A percentile compares a stretch with the other conserved stretches of the same genome.
These are phyloP conservation scores for Stachybotrys chlorohalonatus DNA, from an alignment of 2,329 filamentous ascomycete genomes.

Conservation along the genomic window DNA sequence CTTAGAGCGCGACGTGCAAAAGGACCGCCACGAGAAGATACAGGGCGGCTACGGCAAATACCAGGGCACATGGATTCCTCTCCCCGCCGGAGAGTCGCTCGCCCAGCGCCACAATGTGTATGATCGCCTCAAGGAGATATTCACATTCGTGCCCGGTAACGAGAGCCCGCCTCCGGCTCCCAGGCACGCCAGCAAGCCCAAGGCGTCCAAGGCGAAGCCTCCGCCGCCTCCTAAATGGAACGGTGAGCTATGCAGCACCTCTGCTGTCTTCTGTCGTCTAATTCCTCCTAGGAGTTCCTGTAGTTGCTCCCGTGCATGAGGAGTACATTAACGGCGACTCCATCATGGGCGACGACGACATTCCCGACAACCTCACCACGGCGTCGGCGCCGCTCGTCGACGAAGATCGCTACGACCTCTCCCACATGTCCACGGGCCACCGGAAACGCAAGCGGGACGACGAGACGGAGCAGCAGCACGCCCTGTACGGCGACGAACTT, in stretches of 20 bases:
- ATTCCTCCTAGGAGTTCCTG: slow-evolving; percentile 6
- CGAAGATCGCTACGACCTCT: slow-evolving; percentile 65
- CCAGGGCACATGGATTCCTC: slow-evolving; percentile 95
- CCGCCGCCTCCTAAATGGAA: slow-evolving; percentile 49
- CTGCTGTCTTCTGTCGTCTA: slow-evolving; percentile 4
- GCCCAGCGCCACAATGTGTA: slow-evolving; percentile 82
- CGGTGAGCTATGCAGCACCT: slow-evolving; percentile 10
- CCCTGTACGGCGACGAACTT: slow-evolving; percentile 84
- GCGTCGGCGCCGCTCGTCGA: slow-evolving; percentile 79
- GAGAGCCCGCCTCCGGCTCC: slow-evolving; percentile 88
- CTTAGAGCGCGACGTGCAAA: slow-evolving; percentile 92
- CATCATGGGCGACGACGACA: slow-evolving; percentile 66
- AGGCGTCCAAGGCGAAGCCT: slow-evolving; percentile 49
- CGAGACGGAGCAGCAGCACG: slow-evolving; percentile 71
- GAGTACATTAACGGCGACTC: slow-evolving; percentile 56
- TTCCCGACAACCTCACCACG: slow-evolving; percentile 73
- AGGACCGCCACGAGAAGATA: slow-evolving; percentile 93
- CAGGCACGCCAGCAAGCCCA: slow-evolving; percentile 83
- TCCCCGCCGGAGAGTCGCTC: slow-evolving; percentile 69
- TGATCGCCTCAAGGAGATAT: slow-evolving; percentile 75
- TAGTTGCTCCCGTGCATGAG: slow-evolving; percentile 30
- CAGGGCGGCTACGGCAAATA: slow-evolving; percentile 99
- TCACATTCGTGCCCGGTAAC: slow-evolving; percentile 79
- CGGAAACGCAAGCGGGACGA: slow-evolving; percentile 71
- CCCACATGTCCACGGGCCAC: slow-evolving; percentile 51